These are phyloP conservation scores for Penicillium hordei DNA, from an alignment of 2,329 filamentous ascomycete species.

Conservation along the genomic window DNA sequence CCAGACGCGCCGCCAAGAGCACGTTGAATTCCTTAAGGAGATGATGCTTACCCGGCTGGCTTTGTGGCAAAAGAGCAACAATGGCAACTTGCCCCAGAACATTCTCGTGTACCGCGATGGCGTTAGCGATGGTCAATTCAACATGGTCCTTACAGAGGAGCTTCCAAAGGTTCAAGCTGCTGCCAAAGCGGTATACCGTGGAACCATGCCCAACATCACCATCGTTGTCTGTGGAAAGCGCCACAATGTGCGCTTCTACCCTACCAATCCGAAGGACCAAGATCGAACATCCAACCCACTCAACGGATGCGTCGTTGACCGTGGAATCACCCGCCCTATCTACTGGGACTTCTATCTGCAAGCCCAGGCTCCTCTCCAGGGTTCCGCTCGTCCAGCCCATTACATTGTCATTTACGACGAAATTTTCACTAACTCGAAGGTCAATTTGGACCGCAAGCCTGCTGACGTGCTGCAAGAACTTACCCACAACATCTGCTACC, in stretches of 20 bases:
- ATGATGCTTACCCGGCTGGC: conserved; percentile 63
- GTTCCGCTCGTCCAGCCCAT: conserved; percentile 77
- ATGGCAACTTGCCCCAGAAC: conserved; percentile 59
- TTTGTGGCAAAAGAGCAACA: conserved; percentile 63
- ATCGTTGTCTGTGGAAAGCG: conserved; percentile 81
- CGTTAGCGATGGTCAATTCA: conserved; percentile 80
- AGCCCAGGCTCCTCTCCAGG: conserved; percentile 74
- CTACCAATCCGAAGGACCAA: conserved; percentile 52
- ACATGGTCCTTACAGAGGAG: conserved; percentile 64
- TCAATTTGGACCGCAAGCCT: conserved; percentile 1
- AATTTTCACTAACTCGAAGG: conserved; percentile 51
- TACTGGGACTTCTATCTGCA: conserved; percentile 83
- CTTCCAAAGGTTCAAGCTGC: conserved; percentile 55
- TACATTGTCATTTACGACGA: conserved; percentile 72
- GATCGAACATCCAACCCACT: conserved; percentile 62
- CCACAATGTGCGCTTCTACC: conserved; percentile 83
- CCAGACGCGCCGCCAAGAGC: conserved; percentile 57
- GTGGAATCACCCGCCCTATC: conserved; percentile 69
- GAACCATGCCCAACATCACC: conserved; percentile 59
- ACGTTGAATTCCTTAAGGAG: conserved; percentile 60
- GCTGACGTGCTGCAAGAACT: conserved; percentile 19
- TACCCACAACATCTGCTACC: conserved; percentile 26
- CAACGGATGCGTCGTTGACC: conserved; percentile 78
- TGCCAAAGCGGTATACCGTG: conserved; percentile 58
- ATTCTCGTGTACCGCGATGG: conserved; percentile 85